Base-by-base conservation (phyloP, 148 eudicot genomes). In the Arbutus unedo region DNA sequence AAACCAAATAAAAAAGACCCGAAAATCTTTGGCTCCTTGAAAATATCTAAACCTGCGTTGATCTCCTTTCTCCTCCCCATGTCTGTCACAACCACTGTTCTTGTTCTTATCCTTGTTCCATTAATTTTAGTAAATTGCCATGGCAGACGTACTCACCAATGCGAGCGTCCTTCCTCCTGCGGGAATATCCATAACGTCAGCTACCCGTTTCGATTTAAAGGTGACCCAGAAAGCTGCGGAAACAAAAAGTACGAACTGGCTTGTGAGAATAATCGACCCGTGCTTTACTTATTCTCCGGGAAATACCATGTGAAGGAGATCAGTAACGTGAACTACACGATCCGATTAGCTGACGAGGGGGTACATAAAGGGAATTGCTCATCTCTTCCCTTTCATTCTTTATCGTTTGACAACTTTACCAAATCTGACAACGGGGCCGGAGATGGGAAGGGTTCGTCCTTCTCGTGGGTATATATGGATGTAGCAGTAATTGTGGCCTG, bases 311-410 rank as follows among this genome's bases (percentile, higher is more conserved):
- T 75, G 38, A 56, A 80, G 48, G 67, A 62, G 11, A 83, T 86
- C 49, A 68, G 70, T 25, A 77, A 83, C 78, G 4, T 47, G 0
- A 53, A 64, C 2, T 59, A 3, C 64, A 44, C 84, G 16, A 71
- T 86, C 3, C 50, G 81, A 38, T 2, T 86, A 15, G 49, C 77
- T 15, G 85, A 86, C 70, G 71, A 81, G 31, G 78, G 44, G 41
- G 7, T 83, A 18, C 31, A 50, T 41, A 76, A 56, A 4, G 55
- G n/a, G 3, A 66, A 78, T 43, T 77, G 53, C 38, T 82, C 79
- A 47, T 85, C 80, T 16, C 77, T 83, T 54, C 87, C 84, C 2
- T 25, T 74, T 64, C 23, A 77, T 77, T 68, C n/a, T n/a, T n/a
- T n/a, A n/a, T n/a, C n/a, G n/a, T n/a, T n/a, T n/a, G n/a, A n/a